These are phyloP conservation scores for Elongisporangium prolatum DNA, from an alignment of 352 stramenopile species.

Conservation along the genomic window DNA sequence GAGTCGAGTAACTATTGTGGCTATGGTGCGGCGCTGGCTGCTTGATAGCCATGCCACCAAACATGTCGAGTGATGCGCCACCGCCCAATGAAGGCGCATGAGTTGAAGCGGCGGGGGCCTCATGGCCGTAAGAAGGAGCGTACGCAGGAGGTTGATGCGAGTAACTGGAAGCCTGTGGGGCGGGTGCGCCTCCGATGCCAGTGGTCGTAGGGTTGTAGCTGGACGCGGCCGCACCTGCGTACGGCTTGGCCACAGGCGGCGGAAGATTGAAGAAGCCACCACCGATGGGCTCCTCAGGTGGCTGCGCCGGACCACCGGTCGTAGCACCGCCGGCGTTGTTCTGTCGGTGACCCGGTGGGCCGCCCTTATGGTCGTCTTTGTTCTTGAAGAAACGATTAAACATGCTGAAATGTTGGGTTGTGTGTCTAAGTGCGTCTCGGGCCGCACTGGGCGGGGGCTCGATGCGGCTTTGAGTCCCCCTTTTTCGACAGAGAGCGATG, in stretches of 20 bases:
- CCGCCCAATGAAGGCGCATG: background rate
- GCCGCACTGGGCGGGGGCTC: background rate
- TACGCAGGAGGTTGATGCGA: background rate
- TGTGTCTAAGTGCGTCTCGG: background rate
- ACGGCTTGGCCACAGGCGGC: slow-evolving; percentile 50
- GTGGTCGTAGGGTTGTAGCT: slow-evolving; percentile 8
- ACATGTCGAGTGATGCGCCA: slow-evolving; percentile 43
- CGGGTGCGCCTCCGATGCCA: slow-evolving; percentile 9
- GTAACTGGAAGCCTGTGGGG: background rate
- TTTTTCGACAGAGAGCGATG: slow-evolving; percentile 1
- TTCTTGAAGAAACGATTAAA: slow-evolving; percentile 82
- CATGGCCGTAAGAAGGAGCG: background rate
- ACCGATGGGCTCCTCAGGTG: slow-evolving; percentile 29
- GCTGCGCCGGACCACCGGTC: slow-evolving; percentile 12
- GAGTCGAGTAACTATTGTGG: background rate
- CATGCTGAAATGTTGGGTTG: slow-evolving; percentile 27
- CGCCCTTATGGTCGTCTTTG: slow-evolving; percentile 69
- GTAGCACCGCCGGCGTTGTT: slow-evolving; percentile 13
- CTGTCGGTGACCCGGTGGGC: slow-evolving; percentile 49
- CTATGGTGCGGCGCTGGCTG: slow-evolving; percentile 10
- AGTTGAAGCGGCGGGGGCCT: background rate
- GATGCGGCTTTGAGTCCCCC: background rate
- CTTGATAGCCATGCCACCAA: slow-evolving; percentile 72
- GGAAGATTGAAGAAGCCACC: slow-evolving; percentile 86
- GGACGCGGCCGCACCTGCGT: slow-evolving; percentile 15